phyloP scores from a whole-genome alignment of 139 green algal genomes.

The Dunaliella primolecta region DNA sequence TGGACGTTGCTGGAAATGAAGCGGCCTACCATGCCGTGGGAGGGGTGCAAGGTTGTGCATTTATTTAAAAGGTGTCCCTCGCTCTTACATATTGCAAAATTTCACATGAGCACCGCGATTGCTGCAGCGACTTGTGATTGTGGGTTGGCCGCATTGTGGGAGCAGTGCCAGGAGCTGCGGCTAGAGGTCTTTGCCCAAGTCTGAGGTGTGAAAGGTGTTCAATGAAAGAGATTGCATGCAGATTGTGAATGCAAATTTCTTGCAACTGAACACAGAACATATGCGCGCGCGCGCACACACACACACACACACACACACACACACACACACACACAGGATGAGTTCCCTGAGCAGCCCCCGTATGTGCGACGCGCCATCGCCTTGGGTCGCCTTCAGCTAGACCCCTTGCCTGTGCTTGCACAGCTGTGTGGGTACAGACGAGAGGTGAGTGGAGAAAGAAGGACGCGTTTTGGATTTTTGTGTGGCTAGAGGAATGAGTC shows the following conservation, averaged over 20 bases:
- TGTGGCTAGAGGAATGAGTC: neutral
- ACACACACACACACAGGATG: constrained; percentile 13
- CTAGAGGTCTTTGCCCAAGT: no score
- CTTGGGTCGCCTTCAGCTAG: constrained; percentile 73
- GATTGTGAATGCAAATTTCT: no score
- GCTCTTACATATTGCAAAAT: no score
- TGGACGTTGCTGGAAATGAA: no score
- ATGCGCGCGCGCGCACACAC: neutral
- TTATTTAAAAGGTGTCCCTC: no score
- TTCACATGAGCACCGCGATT: no score
- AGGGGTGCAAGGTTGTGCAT: no score
- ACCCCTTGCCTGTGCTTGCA: constrained; percentile 80
- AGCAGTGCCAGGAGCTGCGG: constrained; percentile 64
- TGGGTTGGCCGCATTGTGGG: no score
- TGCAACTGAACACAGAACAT: neutral
- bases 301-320: neutral
- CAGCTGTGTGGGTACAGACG: constrained; percentile 64
- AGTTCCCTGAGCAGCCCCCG: constrained; percentile 31
- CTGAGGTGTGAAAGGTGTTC: no score
- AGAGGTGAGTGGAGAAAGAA: constrained; percentile 37
- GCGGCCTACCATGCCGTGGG: constrained; percentile 57
- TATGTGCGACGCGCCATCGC: constrained; percentile 81
- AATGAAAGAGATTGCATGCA: no score
- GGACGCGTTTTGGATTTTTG: neutral
- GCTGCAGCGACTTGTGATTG: no score